Evolutionary conservation across 1,139 yeast genomes (phyloP), one percentile per base, ranked within the genome.

Genomic region (Wickerhamomyces sp.): DNA sequence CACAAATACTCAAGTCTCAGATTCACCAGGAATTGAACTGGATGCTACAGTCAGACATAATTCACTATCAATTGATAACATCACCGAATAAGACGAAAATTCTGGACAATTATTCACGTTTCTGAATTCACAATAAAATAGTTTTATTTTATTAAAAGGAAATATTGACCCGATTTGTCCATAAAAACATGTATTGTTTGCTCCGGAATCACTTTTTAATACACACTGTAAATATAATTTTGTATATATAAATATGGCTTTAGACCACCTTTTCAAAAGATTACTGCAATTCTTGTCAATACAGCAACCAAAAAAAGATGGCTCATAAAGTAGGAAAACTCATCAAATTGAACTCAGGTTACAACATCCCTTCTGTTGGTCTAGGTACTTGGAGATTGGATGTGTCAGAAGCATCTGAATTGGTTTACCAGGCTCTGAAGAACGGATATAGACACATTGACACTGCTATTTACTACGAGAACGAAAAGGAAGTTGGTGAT

Each of bases 391-490:
- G 76, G 64, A 56, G 65, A 41, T 59, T 77, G 2, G 68, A 79
- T 3, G 56, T 60, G 14, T 46, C 53, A 2, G 63, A 61, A 12
- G 68, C 80, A 1, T 56, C 65, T 3, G 55, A 58, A 1, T 51
- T 73, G 21, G 81, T 77, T 2, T 63, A 67, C 43, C 57, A 67
- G 28, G 85, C 83, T 1, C 67, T 85, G 51, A 65, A 69, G 27
- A 65, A 59, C 20, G 95, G 95, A 0, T 84, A 83, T 57, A 74
- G 94, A 47, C 89, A 81, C 49, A 65, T 81, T 37, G 89, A 81
- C 52, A 67, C 80, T 5, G 89, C 88, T 3, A 67, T 69, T 17
- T 58, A 60, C 24, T 84, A 84, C 56, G 65, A 67, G 13, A 81
- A 81, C 54, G 85, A 82, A 54, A 52, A 51, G 9, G 81, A 74